These are phyloP conservation scores for Pinus tabuliformis DNA, from an alignment of 75 land plant species.

Conservation along the genomic window DNA sequence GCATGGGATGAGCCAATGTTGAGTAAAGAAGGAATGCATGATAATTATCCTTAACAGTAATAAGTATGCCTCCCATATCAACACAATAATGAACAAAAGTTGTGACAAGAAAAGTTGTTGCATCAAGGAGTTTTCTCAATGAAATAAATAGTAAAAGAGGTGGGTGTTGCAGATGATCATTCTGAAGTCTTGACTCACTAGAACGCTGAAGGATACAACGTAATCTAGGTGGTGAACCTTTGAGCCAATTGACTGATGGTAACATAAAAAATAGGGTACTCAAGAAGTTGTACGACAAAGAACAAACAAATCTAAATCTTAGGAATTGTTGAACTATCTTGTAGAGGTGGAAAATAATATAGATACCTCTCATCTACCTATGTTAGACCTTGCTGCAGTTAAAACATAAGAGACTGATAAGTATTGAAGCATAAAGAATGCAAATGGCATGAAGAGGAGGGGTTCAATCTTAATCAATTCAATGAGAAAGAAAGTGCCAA, in stretches of 20 bases:
- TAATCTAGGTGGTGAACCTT: slow-evolving; percentile 24
- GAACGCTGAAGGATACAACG: slow-evolving; percentile 33
- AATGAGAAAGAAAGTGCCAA: slow-evolving; percentile 26
- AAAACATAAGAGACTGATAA: slow-evolving; percentile 26
- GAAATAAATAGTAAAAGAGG: slow-evolving; percentile 35
- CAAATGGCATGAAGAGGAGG: slow-evolving; percentile 23
- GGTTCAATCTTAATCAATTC: slow-evolving; percentile 27
- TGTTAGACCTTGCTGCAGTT: slow-evolving; percentile 19
- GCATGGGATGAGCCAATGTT: no score
- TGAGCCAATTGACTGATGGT: slow-evolving; percentile 8
- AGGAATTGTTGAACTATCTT: slow-evolving; percentile 61
- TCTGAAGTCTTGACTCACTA: slow-evolving; percentile 38
- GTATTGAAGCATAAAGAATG: slow-evolving; percentile 16
- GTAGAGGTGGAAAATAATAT: slow-evolving; percentile 67
- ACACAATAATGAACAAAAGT: slow-evolving; percentile 49
- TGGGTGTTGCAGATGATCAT: slow-evolving; percentile 22
- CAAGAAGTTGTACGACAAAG: slow-evolving; percentile 23
- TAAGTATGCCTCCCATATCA: slow-evolving; percentile 55
- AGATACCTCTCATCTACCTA: slow-evolving; percentile 33
- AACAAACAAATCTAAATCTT: slow-evolving; percentile 36
- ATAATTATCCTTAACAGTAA: slow-evolving; percentile 80
- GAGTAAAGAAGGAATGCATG: slow-evolving; percentile 84
- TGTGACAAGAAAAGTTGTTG: slow-evolving; percentile 39
- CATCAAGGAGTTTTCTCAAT: slow-evolving; percentile 26
- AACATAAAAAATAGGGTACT: slow-evolving; percentile 15